Conservation (phyloP, 139 green algal species). For the Chlamydomonas schloesseri region DNA sequence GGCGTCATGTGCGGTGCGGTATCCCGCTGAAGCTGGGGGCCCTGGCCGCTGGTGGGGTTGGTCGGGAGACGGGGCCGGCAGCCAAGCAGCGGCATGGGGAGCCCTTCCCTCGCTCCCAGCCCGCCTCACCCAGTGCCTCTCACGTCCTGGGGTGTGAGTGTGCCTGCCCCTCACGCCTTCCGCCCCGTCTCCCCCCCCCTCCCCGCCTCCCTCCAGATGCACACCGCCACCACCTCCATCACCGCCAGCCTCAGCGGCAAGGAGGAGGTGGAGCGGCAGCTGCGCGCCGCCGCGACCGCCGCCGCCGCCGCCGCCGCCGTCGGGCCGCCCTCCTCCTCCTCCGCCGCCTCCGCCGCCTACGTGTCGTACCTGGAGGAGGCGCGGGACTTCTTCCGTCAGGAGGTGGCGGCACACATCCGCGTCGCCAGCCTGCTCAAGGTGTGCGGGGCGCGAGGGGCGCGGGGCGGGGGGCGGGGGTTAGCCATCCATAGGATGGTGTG, state of each 20-base stretch:
- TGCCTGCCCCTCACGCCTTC: too few relatives aligned
- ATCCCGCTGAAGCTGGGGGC: too few relatives aligned
- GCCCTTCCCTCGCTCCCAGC: too few relatives aligned
- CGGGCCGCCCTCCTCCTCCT: neutral
- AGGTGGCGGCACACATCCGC: conserved; percentile 60
- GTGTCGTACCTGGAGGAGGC: conserved; percentile 49
- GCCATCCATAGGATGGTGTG: too few relatives aligned
- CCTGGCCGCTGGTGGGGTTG: too few relatives aligned
- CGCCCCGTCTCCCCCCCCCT: too few relatives aligned
- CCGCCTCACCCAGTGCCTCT: too few relatives aligned
- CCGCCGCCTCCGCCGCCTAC: conserved; percentile 36
- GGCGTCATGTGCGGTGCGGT: too few relatives aligned
- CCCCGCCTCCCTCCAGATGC: neutral
- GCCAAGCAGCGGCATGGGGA: too few relatives aligned
- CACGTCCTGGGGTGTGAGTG: too few relatives aligned
- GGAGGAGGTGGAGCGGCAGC: conserved; percentile 46
- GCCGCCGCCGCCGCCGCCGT: neutral
- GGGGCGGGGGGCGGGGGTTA: too few relatives aligned
- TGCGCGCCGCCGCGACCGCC: neutral
- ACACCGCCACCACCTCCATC: conserved; percentile 10
- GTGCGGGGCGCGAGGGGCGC: neutral
- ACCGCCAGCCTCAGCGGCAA: conserved; percentile 33
- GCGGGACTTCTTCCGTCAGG: conserved; percentile 57
- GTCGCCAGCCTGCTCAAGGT: conserved; percentile 65
- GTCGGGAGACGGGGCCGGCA: too few relatives aligned